Evolutionary conservation across 179 eudicot species (phyloP), one percentile per base, ranked within the genome.

Genomic region (Spinacia oleracea): DNA sequence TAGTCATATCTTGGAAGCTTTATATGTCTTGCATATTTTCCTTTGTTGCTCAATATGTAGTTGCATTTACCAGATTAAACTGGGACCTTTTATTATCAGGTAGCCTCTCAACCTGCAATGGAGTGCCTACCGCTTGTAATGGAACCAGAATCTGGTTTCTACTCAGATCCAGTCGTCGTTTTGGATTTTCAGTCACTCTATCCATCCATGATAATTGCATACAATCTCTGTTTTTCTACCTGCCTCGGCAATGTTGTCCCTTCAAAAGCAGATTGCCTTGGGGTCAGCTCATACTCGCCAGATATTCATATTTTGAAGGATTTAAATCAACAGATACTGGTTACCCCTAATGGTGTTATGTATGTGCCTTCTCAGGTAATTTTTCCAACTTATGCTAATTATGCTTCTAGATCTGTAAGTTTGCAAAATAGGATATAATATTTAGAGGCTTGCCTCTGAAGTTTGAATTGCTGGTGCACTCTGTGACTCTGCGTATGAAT

Each of bases 61-160:
- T 42, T 75, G 63, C 34, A 16, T 65, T 16, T 15, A 45, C 40
- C 40, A 55, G 62, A 83, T 42, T 53, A 35, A 60, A 66, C 35
- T 75, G 58, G 18, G 14, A 74, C 40, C 69, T 51, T 83, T 21
- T 85, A 80, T 77, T 60, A 63, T 60, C 81, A 91, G 97, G 99
- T 96, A 48, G 99, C 98, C 72, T 89, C 87, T 84, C 99, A 96
- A 83, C 98, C 99, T 51, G 98, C 99, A 69, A 96, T 96, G 99
- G 97, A 93, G 83, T 96, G 99, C 89, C 43, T 90, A 66, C 99
- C 99, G 53, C 99, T 96, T 82, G 99, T 96, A 67, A 96, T 96
- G 99, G 99, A 96, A 87, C 99, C 99, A 73, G 98, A 96, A 86
- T 96, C 99, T 73, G 97, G 93, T 15, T 96, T 96, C 83, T 96